A percentile compares a stretch with the other conserved stretches of the same genome.
Evolutionary conservation across 306 rosid species (phyloP).

Genomic region (Hippophae tibetana): DNA sequence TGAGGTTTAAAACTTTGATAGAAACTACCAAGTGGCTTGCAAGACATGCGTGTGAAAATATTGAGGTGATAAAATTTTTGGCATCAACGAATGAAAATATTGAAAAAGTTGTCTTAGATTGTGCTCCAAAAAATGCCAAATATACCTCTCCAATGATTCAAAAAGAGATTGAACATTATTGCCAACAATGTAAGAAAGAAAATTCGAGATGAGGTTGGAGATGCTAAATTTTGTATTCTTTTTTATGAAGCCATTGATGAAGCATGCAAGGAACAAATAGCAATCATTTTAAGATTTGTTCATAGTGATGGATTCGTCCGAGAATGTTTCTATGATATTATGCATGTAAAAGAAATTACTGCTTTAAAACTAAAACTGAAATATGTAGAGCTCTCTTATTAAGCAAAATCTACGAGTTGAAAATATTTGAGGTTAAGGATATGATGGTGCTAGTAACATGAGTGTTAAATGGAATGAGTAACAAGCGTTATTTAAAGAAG

Average conservation of each 20-base stretch:
- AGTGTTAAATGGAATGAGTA: not conserved
- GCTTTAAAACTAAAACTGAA: not conserved
- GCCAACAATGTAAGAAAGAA: not conserved
- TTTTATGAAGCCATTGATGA: not conserved
- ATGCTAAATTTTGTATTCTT: not conserved
- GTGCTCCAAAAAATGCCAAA: too few species aligned
- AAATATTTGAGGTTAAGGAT: not conserved
- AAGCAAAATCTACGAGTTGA: not conserved
- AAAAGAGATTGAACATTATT: too few species aligned
- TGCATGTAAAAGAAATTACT: not conserved
- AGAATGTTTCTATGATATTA: not conserved
- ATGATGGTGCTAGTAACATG: constrained; percentile 3
- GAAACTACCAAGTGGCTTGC: too few species aligned
- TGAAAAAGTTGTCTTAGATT: too few species aligned
- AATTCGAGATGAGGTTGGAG: not conserved
- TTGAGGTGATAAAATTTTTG: too few species aligned
- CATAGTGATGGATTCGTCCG: not conserved
- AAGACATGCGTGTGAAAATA: too few species aligned
- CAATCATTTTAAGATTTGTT: not conserved
- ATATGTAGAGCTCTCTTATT: not conserved
- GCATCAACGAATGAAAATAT: too few species aligned
- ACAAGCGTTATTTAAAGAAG: constrained; percentile 3
- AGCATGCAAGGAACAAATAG: not conserved
- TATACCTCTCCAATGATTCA: too few species aligned
- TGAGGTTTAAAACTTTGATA: too few species aligned